Evolutionary conservation across 2,329 filamentous ascomycete species (phyloP), one percentile per base, ranked within the genome.

Genomic region (Oidium heveae): DNA sequence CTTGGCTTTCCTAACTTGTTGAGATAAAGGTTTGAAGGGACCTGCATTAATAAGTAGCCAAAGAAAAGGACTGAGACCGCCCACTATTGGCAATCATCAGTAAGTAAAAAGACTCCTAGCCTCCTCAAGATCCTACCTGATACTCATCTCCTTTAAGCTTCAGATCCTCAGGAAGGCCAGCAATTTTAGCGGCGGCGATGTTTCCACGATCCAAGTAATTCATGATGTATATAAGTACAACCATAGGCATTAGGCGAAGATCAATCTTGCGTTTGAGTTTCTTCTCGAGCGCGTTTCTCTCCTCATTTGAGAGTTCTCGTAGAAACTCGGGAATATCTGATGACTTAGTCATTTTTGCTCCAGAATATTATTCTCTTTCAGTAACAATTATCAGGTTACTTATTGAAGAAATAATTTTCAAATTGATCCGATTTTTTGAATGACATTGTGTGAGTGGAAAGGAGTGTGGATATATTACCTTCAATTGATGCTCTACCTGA

Each of bases 191-290:
- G 28, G 69, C 68, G 2, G 74, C 74, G 55, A 79, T 76, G 55
- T 77, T 77, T 61, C 77, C 77, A 46, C 64, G 58, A 59, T 79
- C 76, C 13, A 82, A 66, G 62, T 81, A 82, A 61, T 82, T 83
- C 68, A 83, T 69, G 59, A 83, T 79, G 59, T 82, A 84, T 71
- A 84, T 82, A 50, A 84, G 60, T 54, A 84, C 75, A 44, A 84
- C 70, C 67, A 79, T 79, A 0, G 81, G 81, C 60, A 86, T 68
- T 33, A 85, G 64, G 53, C 79, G 69, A 9, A 74, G 59, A 63
- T 86, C 82, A 54, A 85, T 76, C 64, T 82, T 85, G 57, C 73
- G 71, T 56, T 73, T 69, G 53, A 86, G 66, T 53, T 69, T 72
- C 56, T 67, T 70, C 63, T 86, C 80, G 1, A 76, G 68, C 6